A percentile compares a stretch with the other conserved stretches of the same genome.
These are phyloP conservation scores for Echinosophora koreensis DNA, from an alignment of 306 rosid species.

Conservation along the genomic window DNA sequence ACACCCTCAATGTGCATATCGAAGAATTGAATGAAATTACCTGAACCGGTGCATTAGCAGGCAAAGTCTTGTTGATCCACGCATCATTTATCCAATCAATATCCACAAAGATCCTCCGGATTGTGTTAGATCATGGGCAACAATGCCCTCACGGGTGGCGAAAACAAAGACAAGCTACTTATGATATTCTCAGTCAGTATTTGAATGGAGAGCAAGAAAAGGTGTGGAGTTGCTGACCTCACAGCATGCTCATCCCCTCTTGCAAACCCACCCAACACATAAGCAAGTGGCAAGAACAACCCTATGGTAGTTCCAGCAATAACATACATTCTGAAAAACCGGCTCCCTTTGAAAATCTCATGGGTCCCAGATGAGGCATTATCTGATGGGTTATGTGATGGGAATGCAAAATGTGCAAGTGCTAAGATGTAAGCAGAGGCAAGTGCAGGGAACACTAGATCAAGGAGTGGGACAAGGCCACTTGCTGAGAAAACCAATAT, in stretches of 20 bases:
- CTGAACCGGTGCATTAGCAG: constrained; percentile 70
- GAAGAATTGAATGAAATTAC: constrained; percentile 44
- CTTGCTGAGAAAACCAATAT: constrained; percentile 87
- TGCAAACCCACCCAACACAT: constrained; percentile 87
- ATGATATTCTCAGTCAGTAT: constrained; percentile 83
- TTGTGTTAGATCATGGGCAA: constrained; percentile 80
- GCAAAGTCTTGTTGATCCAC: constrained; percentile 73
- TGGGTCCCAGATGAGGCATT: not conserved
- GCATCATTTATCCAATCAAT: constrained; percentile 77
- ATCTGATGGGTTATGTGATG: constrained; percentile 42
- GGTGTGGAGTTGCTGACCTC: constrained; percentile 83
- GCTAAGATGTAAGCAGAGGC: constrained; percentile 69
- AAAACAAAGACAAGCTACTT: constrained; percentile 72
- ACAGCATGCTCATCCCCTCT: constrained; percentile 85
- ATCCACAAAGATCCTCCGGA: constrained; percentile 76
- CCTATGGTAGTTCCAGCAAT: constrained; percentile 74
- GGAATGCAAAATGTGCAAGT: constrained; percentile 72
- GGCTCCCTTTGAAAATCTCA: constrained; percentile 67
- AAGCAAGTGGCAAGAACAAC: constrained; percentile 80
- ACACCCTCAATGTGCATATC: no score
- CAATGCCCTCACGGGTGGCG: constrained; percentile 82
- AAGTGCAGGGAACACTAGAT: constrained; percentile 71
- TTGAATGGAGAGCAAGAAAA: constrained; percentile 79
- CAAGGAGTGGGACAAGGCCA: constrained; percentile 81
- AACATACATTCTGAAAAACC: constrained; percentile 66